phyloP scores from a whole-genome alignment of 768 basidiomycete genomes.

The Pleurotus cornucopiae region DNA sequence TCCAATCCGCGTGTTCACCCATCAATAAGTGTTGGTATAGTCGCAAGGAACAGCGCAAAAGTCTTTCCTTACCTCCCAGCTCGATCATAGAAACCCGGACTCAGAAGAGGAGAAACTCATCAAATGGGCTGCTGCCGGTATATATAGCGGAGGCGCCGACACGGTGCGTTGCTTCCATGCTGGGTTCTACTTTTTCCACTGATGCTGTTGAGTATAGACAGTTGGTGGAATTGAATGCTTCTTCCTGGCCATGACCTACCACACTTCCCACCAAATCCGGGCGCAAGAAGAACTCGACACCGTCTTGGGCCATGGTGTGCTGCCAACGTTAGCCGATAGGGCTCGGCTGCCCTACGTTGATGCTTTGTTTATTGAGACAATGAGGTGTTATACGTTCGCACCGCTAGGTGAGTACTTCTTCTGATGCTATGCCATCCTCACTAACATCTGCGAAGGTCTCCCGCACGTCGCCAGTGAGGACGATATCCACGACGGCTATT shows the following conservation, averaged over 20 bases:
- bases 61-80: conserved; percentile 56
- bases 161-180: conserved; percentile 31
- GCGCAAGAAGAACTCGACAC: conserved; percentile 62
- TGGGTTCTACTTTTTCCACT: not conserved
- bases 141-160: conserved; percentile 58
- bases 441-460: conserved; percentile 22
- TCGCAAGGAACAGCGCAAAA: conserved; percentile 50
- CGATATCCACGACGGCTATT: conserved; percentile 17
- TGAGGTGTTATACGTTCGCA: conserved; percentile 44
- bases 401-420: conserved; percentile 28
- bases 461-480: conserved; percentile 55
- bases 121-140: conserved; percentile 60
- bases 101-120: conserved; percentile 57
- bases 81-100: conserved; percentile 45
- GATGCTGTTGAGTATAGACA: conserved; percentile 33
- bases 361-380: conserved; percentile 58
- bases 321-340: conserved; percentile 58
- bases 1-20: not conserved
- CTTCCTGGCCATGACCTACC: conserved; percentile 56
- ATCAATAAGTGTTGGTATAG: conserved; percentile 24
- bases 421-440: too few species aligned
- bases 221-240: conserved; percentile 58
- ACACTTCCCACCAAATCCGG: conserved; percentile 50
- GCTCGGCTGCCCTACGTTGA: conserved; percentile 54
- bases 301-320: conserved; percentile 53